phyloP scores from a whole-genome alignment of 169 alveolate species.

The Plasmodium cynomolgi region DNA sequence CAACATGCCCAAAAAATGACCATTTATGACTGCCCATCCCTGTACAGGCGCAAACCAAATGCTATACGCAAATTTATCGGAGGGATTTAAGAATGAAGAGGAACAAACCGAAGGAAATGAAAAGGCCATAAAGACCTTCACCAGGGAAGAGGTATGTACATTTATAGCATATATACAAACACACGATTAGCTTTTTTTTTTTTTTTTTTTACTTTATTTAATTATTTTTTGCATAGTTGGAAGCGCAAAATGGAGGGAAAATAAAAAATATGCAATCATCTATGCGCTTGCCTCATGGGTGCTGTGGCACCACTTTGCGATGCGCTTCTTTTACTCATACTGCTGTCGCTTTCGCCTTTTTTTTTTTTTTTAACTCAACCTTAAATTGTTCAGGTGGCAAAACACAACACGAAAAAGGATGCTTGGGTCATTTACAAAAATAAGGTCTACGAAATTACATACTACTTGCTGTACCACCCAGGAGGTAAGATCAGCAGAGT shows the following conservation, averaged over 20 bases:
- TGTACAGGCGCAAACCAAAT: slow-evolving; percentile 56
- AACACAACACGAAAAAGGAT: slow-evolving; percentile 78
- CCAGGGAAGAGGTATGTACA: slow-evolving; percentile 64
- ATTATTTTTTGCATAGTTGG: background rate
- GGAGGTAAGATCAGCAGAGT: slow-evolving; percentile 80
- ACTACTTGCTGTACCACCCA: slow-evolving; percentile 82
- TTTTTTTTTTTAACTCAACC: background rate
- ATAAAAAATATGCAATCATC: background rate
- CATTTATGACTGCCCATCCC: background rate
- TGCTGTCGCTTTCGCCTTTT: background rate
- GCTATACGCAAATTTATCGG: slow-evolving; percentile 25
- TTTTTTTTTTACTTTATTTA: no score
- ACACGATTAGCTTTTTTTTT: background rate
- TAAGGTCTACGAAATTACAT: slow-evolving; percentile 85
- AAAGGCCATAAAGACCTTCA: slow-evolving; percentile 3
- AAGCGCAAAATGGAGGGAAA: background rate
- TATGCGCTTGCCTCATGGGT: background rate
- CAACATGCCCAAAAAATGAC: background rate
- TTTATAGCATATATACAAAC: background rate
- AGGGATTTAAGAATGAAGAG: slow-evolving; percentile 3
- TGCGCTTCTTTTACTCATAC: background rate
- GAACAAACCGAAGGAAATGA: background rate
- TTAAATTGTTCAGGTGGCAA: slow-evolving; percentile 66
- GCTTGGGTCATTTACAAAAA: slow-evolving; percentile 85
- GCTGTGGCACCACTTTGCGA: background rate